Conservation (phyloP, 768 basidiomycete species). For the Suillus variegatus region DNA sequence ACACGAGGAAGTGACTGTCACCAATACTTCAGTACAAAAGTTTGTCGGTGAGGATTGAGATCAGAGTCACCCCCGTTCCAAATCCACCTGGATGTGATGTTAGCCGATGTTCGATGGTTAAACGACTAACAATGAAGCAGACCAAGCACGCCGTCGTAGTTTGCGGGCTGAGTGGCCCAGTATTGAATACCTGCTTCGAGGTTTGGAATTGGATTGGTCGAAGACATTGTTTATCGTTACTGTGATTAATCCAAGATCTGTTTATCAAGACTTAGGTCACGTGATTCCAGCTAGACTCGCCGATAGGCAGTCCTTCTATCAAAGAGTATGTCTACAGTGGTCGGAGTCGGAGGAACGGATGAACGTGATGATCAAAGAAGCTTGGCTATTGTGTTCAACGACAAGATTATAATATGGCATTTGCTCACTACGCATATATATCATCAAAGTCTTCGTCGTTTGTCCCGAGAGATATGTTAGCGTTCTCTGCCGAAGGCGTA, state of each 20-base stretch:
- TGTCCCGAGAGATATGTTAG: constrained; percentile 23
- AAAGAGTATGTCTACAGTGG: neutral
- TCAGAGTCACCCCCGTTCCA: constrained; percentile 50
- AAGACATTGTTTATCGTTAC: constrained; percentile 10
- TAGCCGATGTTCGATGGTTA: constrained; percentile 35
- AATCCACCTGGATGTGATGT: constrained; percentile 42
- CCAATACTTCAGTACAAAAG: constrained; percentile 1
- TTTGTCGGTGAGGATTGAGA: constrained; percentile 10
- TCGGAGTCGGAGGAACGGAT: neutral
- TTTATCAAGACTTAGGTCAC: neutral
- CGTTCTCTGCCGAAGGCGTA: constrained; percentile 15
- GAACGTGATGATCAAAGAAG: neutral
- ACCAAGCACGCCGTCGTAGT: constrained; percentile 86
- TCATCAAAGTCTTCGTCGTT: constrained; percentile 64
- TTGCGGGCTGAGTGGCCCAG: constrained; percentile 83
- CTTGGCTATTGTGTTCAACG: neutral
- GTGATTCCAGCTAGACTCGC: neutral
- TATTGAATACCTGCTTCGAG: constrained; percentile 81
- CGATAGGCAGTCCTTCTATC: neutral
- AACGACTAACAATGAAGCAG: constrained; percentile 21
- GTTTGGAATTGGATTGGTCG: constrained; percentile 45
- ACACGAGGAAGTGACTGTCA: constrained; percentile 84
- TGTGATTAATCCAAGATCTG: neutral
- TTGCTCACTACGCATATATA: constrained; percentile 50
- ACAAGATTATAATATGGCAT: constrained; percentile 2